These are phyloP conservation scores for Stagonosporopsis tanaceti DNA, from an alignment of 2,329 filamentous ascomycete genomes.

Conservation along the genomic window DNA sequence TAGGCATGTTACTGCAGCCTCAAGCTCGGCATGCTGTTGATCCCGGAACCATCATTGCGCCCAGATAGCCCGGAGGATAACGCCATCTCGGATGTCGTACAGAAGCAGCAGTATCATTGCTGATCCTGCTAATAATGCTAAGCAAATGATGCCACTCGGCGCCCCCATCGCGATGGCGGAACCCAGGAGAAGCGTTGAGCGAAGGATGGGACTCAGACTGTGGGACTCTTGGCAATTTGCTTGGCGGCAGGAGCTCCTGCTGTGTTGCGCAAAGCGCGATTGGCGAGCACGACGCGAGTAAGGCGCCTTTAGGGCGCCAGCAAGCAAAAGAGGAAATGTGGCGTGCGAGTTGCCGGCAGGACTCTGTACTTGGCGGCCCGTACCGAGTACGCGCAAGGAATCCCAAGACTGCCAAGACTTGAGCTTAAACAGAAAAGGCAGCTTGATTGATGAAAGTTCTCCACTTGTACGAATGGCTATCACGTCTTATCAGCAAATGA, in stretches of 20 bases:
- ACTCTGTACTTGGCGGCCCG: conserved; percentile 7
- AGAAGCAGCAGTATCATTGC: conserved; percentile 8
- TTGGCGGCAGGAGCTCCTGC: conserved; percentile 4
- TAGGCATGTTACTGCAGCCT: neutral
- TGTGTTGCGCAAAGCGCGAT: neutral
- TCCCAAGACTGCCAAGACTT: conserved; percentile 5
- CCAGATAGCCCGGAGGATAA: neutral
- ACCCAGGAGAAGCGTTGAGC: neutral
- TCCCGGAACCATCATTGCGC: neutral
- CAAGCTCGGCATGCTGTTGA: neutral
- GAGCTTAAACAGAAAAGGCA: conserved; percentile 20
- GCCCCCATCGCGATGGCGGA: conserved; percentile 2
- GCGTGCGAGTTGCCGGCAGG: neutral
- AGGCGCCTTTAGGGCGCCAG: neutral
- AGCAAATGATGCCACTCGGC: conserved; percentile 14
- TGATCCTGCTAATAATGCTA: conserved; percentile 10
- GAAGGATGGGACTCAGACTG: conserved; percentile 1
- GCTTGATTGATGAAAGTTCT: conserved; percentile 4
- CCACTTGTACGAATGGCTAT: neutral
- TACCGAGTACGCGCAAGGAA: conserved; percentile 4
- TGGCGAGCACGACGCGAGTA: conserved; percentile 1
- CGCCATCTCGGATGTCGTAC: neutral
- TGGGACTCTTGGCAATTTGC: conserved; percentile 3
- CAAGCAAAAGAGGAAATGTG: neutral
- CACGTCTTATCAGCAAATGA: conserved; percentile 14